phyloP scores from a whole-genome alignment of 371 early-diverging fungal species.

The Actinomortierella wolfii region DNA sequence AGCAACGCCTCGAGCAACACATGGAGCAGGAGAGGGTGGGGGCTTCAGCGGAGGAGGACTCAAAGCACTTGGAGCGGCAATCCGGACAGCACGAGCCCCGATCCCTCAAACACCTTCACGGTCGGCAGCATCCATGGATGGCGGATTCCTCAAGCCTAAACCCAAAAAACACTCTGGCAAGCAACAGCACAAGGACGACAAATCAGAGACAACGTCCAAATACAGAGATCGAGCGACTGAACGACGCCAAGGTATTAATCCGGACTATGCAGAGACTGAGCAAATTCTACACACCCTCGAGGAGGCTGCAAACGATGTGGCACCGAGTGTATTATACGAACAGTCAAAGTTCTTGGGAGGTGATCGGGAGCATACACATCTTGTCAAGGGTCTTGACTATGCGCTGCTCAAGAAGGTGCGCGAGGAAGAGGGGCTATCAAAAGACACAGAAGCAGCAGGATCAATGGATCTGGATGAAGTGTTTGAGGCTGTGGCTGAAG shows the following conservation, averaged over 20 bases:
- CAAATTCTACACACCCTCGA: conserved; percentile 49
- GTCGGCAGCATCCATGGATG: conserved; percentile 46
- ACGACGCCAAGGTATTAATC: conserved; percentile 68
- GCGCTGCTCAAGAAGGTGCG: conserved; percentile 75
- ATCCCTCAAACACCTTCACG: conserved; percentile 45
- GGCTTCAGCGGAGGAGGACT: conserved; percentile 34
- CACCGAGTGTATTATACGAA: conserved; percentile 65
- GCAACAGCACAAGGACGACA: conserved; percentile 16
- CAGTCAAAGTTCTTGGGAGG: conserved; percentile 91
- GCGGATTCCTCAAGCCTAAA: conserved; percentile 21
- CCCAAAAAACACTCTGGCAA: conserved; percentile 19
- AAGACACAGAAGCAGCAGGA: conserved; percentile 9
- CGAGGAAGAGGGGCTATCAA: conserved; percentile 34
- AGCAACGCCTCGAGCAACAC: conserved; percentile 69
- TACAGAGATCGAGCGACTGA: conserved; percentile 93
- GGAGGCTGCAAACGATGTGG: conserved; percentile 44
- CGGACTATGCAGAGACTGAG: conserved; percentile 60
- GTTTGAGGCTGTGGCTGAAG: conserved; percentile 31
- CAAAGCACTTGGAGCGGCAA: conserved; percentile 42
- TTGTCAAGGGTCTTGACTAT: conserved; percentile 92
- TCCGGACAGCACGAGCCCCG: conserved; percentile 49
- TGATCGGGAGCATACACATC: conserved; percentile 83
- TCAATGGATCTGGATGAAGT: conserved; percentile 45
- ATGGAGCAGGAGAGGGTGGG: conserved; percentile 31
- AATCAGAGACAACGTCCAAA: conserved; percentile 15